These are phyloP conservation scores for Copromyces sp. DNA, from an alignment of 495 filamentous ascomycete species.

Conservation along the genomic window DNA sequence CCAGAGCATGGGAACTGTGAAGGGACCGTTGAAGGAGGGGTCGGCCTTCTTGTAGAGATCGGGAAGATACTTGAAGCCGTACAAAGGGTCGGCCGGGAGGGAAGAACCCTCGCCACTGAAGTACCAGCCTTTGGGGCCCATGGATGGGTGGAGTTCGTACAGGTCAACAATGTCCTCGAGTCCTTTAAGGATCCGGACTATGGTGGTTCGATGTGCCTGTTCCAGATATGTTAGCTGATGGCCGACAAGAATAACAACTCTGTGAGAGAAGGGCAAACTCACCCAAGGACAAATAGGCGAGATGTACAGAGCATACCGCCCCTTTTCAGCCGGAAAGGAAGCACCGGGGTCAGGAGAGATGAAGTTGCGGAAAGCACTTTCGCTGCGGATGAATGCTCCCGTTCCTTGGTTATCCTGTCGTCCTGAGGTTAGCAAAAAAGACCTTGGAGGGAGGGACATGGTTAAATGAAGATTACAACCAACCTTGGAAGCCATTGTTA, in stretches of 20 bases:
- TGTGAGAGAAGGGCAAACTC: neutral
- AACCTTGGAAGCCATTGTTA: neutral
- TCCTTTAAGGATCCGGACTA: slow-evolving; percentile 54
- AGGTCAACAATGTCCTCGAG: slow-evolving; percentile 53
- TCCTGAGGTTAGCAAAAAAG: neutral
- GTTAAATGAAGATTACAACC: neutral
- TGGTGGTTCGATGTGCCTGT: slow-evolving; percentile 53
- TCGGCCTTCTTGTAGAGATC: slow-evolving; percentile 59
- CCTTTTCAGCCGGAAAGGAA: slow-evolving; percentile 53
- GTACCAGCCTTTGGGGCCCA: slow-evolving; percentile 53
- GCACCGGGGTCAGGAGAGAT: slow-evolving; percentile 39
- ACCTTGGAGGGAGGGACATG: neutral
- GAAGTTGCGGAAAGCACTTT: slow-evolving; percentile 38
- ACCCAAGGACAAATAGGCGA: slow-evolving; percentile 59
- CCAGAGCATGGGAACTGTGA: slow-evolving; percentile 64
- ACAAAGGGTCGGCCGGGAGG: slow-evolving; percentile 47
- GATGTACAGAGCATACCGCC: slow-evolving; percentile 60
- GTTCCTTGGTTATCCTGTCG: neutral
- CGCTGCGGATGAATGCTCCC: slow-evolving; percentile 33
- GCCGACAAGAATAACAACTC: neutral
- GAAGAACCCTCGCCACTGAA: slow-evolving; percentile 48
- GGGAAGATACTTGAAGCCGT: slow-evolving; percentile 50
- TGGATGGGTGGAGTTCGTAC: slow-evolving; percentile 42
- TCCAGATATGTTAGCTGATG: neutral
- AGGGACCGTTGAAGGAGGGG: slow-evolving; percentile 50